These are phyloP conservation scores for Azolla pinnata DNA, from an alignment of 75 land plant species.

Conservation along the genomic window DNA sequence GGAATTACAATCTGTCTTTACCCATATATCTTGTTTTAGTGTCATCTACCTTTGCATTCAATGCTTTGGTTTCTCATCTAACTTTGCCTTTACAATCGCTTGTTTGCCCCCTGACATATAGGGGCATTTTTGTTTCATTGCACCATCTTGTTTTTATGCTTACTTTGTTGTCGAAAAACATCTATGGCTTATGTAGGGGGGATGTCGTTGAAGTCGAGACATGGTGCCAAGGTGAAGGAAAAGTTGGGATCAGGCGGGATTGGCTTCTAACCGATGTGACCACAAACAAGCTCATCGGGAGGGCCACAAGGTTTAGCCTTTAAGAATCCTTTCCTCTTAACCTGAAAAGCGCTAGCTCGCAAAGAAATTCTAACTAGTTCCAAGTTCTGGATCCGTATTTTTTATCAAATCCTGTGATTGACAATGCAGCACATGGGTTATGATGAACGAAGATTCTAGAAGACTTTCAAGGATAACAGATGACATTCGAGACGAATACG, in stretches of 20 bases:
- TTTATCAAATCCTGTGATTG: neutral
- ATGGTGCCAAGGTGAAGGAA: conserved; percentile 84
- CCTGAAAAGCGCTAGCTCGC: neutral
- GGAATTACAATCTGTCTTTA: too few species aligned
- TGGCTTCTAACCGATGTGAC: conserved; percentile 73
- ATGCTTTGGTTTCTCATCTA: too few species aligned
- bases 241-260: conserved; percentile 79
- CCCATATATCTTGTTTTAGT: too few species aligned
- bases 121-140: too few species aligned
- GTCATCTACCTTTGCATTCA: too few species aligned
- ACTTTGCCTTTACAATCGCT: too few species aligned
- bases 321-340: neutral
- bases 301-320: conserved; percentile 74
- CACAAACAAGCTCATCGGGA: conserved; percentile 56
- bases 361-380: neutral
- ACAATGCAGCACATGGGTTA: conserved; percentile 92
- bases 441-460: conserved; percentile 92
- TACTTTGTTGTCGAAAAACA: too few species aligned
- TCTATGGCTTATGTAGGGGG: too few species aligned
- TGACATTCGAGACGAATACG: conserved; percentile 62
- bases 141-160: too few species aligned
- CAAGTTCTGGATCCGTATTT: too few species aligned
- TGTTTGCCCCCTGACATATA: too few species aligned
- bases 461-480: conserved; percentile 69
- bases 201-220: conserved; percentile 86